Evolutionary conservation across 768 basidiomycete genomes (phyloP).

Genomic region (Termitomyces sp.): DNA sequence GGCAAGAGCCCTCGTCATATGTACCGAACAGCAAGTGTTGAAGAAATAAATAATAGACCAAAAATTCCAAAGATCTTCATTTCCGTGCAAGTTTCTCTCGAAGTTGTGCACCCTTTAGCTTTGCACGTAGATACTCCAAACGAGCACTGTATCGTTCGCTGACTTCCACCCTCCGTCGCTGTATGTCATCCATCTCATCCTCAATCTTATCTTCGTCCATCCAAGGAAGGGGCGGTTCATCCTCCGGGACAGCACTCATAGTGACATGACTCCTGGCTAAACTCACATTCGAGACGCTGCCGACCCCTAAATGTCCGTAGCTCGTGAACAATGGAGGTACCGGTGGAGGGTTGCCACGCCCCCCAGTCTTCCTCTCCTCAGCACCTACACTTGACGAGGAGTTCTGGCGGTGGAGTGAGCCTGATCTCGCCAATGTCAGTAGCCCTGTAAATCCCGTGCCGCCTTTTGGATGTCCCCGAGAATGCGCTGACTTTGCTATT

Average conservation of each 20-base stretch:
- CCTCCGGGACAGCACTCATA: constrained; percentile 50
- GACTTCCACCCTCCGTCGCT: constrained; percentile 67
- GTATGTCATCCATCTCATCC: constrained; percentile 66
- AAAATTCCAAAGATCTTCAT: constrained; percentile 25
- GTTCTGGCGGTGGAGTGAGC: constrained; percentile 49
- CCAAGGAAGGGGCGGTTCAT: constrained; percentile 28
- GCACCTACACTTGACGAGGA: constrained; percentile 62
- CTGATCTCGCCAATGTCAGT: constrained; percentile 26
- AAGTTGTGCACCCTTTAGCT: constrained; percentile 79
- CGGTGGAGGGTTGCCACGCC: constrained; percentile 26
- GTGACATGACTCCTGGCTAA: constrained; percentile 50
- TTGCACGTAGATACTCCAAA: constrained; percentile 76
- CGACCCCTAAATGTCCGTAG: constrained; percentile 29
- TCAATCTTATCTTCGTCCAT: constrained; percentile 38
- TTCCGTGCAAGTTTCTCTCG: constrained; percentile 77
- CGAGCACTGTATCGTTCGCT: constrained; percentile 69
- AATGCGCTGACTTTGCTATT: constrained; percentile 42
- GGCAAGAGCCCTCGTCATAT: neutral
- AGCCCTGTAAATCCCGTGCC: constrained; percentile 24
- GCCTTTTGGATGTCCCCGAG: constrained; percentile 33
- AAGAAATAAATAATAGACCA: constrained; percentile 1
- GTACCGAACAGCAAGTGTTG: neutral
- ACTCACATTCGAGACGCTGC: constrained; percentile 42
- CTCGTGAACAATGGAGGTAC: constrained; percentile 30
- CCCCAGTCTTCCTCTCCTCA: constrained; percentile 26